Percentiles rank a stretch among this genome's conserved stretches.
Conservation (phyloP, 345 rosid species). For the Cardamine resedifolia region DNA sequence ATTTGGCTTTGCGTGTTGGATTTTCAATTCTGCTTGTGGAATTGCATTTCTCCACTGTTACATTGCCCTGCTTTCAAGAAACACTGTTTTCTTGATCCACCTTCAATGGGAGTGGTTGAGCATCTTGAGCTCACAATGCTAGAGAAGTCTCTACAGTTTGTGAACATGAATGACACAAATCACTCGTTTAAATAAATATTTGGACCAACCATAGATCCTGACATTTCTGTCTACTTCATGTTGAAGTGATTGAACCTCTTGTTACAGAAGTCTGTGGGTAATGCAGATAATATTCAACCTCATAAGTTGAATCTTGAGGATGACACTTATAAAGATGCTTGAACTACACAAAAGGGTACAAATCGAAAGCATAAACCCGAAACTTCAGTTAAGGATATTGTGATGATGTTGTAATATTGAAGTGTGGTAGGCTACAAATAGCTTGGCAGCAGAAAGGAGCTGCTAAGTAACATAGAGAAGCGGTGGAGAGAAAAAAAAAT, state of each 20-base stretch:
- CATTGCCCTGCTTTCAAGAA: conserved; percentile 44
- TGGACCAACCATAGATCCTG: conserved; percentile 55
- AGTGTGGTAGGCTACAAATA: background rate
- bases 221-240: conserved; percentile 41
- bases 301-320: background rate
- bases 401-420: background rate
- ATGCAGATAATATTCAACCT: background rate
- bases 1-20: conserved; percentile 33
- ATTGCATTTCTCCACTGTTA: background rate
- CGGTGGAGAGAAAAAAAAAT: background rate
- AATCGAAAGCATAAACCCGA: conserved; percentile 49
- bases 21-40: conserved; percentile 35
- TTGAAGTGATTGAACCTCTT: conserved; percentile 52
- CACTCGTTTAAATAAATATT: conserved; percentile 32
- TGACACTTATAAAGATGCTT: conserved; percentile 54
- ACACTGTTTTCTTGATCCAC: conserved; percentile 37
- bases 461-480: background rate
- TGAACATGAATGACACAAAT: conserved; percentile 33
- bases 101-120: conserved; percentile 23
- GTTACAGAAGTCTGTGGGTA: conserved; percentile 7
- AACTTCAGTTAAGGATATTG: conserved; percentile 21
- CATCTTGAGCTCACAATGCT: conserved; percentile 29
- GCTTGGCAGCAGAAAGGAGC: background rate
- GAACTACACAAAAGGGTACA: conserved; percentile 53
- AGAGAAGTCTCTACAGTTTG: conserved; percentile 51